These are phyloP conservation scores for Sordariomycetes sp. DNA, from an alignment of 2,329 filamentous ascomycete genomes.

Conservation along the genomic window DNA sequence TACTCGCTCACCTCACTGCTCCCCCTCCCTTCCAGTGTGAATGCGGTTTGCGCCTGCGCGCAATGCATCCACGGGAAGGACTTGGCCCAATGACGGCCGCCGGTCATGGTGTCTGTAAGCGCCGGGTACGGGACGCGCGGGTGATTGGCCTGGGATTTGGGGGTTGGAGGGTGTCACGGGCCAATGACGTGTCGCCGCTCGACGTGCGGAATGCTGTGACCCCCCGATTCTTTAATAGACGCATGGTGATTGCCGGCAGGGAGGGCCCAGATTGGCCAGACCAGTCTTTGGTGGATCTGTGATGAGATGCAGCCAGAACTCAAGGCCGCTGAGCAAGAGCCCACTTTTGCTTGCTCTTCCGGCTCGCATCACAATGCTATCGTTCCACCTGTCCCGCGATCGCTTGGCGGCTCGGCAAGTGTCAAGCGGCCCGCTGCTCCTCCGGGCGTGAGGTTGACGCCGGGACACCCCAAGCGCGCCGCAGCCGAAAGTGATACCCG, in stretches of 20 bases:
- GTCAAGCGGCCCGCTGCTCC: background rate
- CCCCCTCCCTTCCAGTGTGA: background rate
- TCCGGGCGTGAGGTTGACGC: background rate
- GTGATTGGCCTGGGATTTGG: conserved; percentile 4
- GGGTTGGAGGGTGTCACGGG: background rate
- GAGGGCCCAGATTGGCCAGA: background rate
- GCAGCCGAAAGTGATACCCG: background rate
- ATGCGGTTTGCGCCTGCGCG: background rate
- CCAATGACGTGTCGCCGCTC: background rate
- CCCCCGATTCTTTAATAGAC: background rate
- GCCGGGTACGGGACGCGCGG: background rate
- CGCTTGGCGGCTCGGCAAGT: background rate
- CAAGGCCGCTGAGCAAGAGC: too few relatives aligned
- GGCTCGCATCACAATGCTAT: background rate
- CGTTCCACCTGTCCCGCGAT: background rate
- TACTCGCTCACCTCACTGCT: background rate
- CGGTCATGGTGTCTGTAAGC: conserved; percentile 2
- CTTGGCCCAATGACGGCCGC: background rate
- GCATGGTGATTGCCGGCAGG: background rate
- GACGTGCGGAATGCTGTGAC: background rate
- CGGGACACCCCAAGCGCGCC: background rate
- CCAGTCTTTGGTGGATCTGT: background rate
- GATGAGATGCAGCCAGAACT: background rate
- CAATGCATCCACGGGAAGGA: background rate
- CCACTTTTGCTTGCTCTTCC: too few relatives aligned